Conservation (phyloP, 352 stramenopile genomes). For the Pythium brachiatum region DNA sequence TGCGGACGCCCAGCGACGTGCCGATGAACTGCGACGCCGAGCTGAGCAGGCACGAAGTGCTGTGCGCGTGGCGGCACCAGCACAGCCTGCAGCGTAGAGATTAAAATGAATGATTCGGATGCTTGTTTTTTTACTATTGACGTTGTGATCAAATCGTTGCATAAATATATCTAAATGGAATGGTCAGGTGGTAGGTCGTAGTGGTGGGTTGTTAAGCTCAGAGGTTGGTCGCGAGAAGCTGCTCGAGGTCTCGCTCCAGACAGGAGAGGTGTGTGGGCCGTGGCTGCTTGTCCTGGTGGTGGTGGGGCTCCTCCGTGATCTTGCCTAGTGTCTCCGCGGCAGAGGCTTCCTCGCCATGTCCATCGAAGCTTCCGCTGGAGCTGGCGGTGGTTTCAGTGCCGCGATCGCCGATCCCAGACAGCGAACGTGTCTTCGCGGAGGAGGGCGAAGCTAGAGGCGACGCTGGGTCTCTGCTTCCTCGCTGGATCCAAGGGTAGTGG, state of each 20-base stretch:
- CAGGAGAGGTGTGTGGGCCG: conserved; percentile 34
- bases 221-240: conserved; percentile 15
- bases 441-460: conserved; percentile 1
- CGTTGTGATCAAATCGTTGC: neutral
- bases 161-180: neutral
- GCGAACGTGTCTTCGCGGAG: conserved; percentile 25
- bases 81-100: conserved; percentile 2
- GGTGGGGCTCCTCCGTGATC: conserved; percentile 22
- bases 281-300: conserved; percentile 1
- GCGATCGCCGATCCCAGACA: conserved; percentile 38
- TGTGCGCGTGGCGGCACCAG: conserved; percentile 19
- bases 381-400: conserved; percentile 55
- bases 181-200: neutral
- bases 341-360: neutral
- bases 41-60: conserved; percentile 49
- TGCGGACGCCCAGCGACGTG: conserved; percentile 48
- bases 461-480: conserved; percentile 3
- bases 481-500: conserved; percentile 56
- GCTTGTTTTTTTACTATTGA: neutral
- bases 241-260: conserved; percentile 39
- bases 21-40: conserved; percentile 46
- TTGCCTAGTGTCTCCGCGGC: conserved; percentile 11
- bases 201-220: conserved; percentile 2
- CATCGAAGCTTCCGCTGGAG: conserved; percentile 55
- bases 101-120: too few relatives aligned